A percentile compares a stretch with the other conserved stretches of the same genome.
Conservation (phyloP, 768 basidiomycete genomes). For the Xerocomellus intermedius region DNA sequence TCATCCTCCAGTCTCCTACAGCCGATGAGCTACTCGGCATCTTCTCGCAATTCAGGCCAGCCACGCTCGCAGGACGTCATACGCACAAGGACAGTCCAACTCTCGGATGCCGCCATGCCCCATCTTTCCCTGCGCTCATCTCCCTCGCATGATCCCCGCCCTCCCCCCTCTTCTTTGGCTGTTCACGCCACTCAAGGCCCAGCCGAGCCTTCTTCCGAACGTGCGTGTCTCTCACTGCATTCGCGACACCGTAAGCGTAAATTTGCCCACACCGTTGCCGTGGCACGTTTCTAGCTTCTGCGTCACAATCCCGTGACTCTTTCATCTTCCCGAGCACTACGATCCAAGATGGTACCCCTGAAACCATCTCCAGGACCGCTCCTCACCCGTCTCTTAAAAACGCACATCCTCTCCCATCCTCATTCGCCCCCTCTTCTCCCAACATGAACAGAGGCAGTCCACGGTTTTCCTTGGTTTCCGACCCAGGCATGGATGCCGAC, state of each 20-base stretch:
- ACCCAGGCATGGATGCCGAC: constrained; percentile 23
- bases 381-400: constrained; percentile 18
- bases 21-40: constrained; percentile 43
- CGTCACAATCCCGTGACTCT: constrained; percentile 31
- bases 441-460: constrained; percentile 25
- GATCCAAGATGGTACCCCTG: constrained; percentile 25
- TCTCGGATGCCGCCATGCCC: constrained; percentile 49
- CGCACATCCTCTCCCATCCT: constrained; percentile 18
- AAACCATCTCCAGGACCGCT: constrained; percentile 18
- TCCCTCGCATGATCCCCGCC: not conserved
- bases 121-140: constrained; percentile 1
- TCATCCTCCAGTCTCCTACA: constrained; percentile 54
- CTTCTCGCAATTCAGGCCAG: constrained; percentile 16
- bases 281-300: constrained; percentile 26
- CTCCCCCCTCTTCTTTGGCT: constrained; percentile 1
- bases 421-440: constrained; percentile 23
- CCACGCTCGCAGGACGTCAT: constrained; percentile 64
- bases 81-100: constrained; percentile 61
- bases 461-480: constrained; percentile 22
- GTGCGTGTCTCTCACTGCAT: constrained; percentile 19
- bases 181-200: constrained; percentile 16
- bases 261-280: not conserved
- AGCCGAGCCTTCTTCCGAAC: constrained; percentile 23
- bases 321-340: constrained; percentile 40
- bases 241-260: constrained; percentile 12